Conservation (phyloP, 2,329 filamentous ascomycete genomes). For the Chaetomium olivaceum region DNA sequence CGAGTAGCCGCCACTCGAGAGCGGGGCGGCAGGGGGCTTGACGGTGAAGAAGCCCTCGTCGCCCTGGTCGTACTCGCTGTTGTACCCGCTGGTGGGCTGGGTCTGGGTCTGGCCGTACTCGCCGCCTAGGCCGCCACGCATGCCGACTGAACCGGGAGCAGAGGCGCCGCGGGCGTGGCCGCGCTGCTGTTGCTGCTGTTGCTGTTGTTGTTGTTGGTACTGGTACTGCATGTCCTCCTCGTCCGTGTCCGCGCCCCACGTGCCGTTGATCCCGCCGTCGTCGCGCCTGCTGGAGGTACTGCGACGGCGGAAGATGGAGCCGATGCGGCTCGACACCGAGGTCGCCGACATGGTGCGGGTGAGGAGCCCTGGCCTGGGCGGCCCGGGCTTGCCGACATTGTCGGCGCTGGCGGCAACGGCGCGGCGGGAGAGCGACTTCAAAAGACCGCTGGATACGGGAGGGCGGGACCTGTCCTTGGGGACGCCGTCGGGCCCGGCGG, state of each 20-base stretch:
- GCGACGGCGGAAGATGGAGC: constrained; percentile 44
- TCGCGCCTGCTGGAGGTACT: constrained; percentile 47
- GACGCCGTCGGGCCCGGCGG: constrained; percentile 19
- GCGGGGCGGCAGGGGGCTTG: constrained; percentile 32
- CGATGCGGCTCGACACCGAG: constrained; percentile 32
- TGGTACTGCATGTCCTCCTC: constrained; percentile 39
- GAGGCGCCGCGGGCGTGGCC: background rate
- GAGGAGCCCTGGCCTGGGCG: constrained; percentile 25
- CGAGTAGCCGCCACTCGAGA: background rate
- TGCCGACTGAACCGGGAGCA: constrained; percentile 25
- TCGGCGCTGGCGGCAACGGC: constrained; percentile 31
- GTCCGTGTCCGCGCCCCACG: constrained; percentile 50
- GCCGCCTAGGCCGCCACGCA: constrained; percentile 43
- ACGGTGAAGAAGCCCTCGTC: constrained; percentile 61
- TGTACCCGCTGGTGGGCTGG: constrained; percentile 1
- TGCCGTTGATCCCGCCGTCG: constrained; percentile 58
- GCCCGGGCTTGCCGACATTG: constrained; percentile 23
- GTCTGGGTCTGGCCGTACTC: constrained; percentile 13
- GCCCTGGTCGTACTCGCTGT: constrained; percentile 52
- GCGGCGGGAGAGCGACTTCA: constrained; percentile 32
- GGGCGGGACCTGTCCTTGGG: constrained; percentile 32
- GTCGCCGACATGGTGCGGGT: constrained; percentile 37
- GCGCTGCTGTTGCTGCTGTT: constrained; percentile 1
- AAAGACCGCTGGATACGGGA: constrained; percentile 31
- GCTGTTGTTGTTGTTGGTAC: background rate